phyloP scores from a whole-genome alignment of 768 basidiomycete species.

The Lactifluus pinguis region DNA sequence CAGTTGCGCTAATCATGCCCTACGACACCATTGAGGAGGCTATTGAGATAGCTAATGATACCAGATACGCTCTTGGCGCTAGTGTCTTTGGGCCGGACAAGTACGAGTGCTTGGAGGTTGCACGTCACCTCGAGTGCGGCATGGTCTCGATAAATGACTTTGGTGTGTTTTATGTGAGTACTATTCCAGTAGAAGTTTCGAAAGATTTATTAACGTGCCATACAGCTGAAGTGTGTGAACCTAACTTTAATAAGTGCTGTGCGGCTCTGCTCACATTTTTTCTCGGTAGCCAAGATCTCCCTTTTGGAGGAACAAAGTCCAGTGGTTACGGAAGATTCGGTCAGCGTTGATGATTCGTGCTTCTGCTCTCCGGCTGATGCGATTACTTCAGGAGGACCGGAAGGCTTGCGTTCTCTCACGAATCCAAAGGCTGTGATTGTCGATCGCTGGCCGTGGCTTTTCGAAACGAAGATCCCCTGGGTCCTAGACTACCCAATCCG shows the following conservation, averaged over 20 bases:
- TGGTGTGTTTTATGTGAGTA: constrained; percentile 73
- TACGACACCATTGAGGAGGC: constrained; percentile 83
- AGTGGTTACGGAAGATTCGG: constrained; percentile 94
- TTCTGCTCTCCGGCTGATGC: constrained; percentile 12
- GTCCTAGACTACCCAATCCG: constrained; percentile 81
- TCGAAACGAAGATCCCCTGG: constrained; percentile 80
- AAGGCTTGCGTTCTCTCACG: constrained; percentile 83
- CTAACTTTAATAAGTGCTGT: constrained; percentile 15
- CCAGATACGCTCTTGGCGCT: constrained; percentile 84
- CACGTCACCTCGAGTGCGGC: constrained; percentile 77
- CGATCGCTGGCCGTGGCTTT: constrained; percentile 76
- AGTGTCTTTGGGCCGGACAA: constrained; percentile 90
- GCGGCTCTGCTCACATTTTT: constrained; percentile 6
- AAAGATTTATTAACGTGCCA: constrained; percentile 17
- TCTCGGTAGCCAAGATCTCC: constrained; percentile 70
- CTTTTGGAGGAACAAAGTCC: constrained; percentile 88
- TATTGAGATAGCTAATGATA: constrained; percentile 79
- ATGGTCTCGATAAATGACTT: constrained; percentile 99
- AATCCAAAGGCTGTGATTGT: constrained; percentile 81
- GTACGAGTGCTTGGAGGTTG: constrained; percentile 68
- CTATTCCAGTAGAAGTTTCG: background rate
- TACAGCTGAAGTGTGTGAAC: constrained; percentile 55
- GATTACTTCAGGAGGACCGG: constrained; percentile 61
- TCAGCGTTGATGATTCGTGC: constrained; percentile 25
- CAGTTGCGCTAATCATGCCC: constrained; percentile 77